Percentiles rank a stretch among this genome's conserved stretches.
phyloP scores from a whole-genome alignment of 352 stramenopile species.

The Phytophthora kernoviae region DNA sequence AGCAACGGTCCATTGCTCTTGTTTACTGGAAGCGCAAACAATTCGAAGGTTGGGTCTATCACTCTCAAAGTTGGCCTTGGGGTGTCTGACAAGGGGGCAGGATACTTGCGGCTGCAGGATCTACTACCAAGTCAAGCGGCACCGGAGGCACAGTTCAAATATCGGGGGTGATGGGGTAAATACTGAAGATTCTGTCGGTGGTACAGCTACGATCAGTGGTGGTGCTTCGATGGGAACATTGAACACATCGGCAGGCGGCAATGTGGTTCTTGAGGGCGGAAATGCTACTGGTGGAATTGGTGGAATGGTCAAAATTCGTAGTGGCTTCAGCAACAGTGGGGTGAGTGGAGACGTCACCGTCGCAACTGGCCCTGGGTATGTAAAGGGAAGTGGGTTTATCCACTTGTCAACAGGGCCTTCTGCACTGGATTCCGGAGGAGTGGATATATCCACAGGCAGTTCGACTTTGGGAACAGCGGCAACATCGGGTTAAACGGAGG shows the following conservation, averaged over 20 bases:
- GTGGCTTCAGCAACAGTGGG: conserved; percentile 42
- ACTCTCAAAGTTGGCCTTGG: conserved; percentile 41
- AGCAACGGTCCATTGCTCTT: conserved; percentile 51
- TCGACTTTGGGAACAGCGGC: conserved; percentile 53
- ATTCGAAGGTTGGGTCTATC: conserved; percentile 45
- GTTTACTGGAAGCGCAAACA: conserved; percentile 42
- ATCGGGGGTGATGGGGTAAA: conserved; percentile 26
- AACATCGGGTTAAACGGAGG: conserved; percentile 57
- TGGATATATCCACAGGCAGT: conserved; percentile 56
- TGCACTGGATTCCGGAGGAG: conserved; percentile 35
- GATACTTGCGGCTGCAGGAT: conserved; percentile 34
- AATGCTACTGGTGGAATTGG: conserved; percentile 46
- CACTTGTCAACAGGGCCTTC: conserved; percentile 42
- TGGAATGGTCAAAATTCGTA: conserved; percentile 48
- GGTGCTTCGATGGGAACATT: conserved; percentile 42
- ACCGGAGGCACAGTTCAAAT: conserved; percentile 34
- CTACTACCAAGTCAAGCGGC: conserved; percentile 37
- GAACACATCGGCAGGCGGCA: conserved; percentile 43
- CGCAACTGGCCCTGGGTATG: conserved; percentile 21
- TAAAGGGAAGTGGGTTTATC: conserved; percentile 35
- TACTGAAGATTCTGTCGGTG: conserved; percentile 46
- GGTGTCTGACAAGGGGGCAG: conserved; percentile 31
- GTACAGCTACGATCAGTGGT: conserved; percentile 45
- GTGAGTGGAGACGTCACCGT: conserved; percentile 46
- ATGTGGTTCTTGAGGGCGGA: conserved; percentile 46